Base-by-base conservation (phyloP, 768 basidiomycete species). In the Collybia sordida region DNA sequence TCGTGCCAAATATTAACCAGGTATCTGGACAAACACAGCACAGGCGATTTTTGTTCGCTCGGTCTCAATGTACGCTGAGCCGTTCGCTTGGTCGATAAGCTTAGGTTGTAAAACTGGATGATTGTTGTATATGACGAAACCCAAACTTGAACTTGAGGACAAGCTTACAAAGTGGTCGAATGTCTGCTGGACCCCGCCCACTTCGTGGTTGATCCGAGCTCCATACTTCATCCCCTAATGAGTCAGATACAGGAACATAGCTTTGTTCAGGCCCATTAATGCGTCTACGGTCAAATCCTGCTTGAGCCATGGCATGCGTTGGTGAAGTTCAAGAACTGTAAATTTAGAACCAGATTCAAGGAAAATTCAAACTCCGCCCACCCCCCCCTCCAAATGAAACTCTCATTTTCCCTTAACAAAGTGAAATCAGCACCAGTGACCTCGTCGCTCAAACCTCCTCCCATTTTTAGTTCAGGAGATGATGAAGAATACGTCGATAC, bases 21-120 rank as follows among this genome's bases (percentile, higher is more conserved):
- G 38, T 28, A 45, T 52, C 43, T 49, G 35, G 23, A 79, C 89
- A 61, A 59, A 98, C 95, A 98, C 91, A 36, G 97, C 93, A 64
- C 93, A 97, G 4, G 93, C 94, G 55, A 99, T 84, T 72, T 99
- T 99, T 0, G 91, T 90, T 48, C 80, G 80, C 49, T 90, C 88
- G 1, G 88, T 89, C 70, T 99, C 97, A 58, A 99, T 90, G 64
- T 98, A 99, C 9, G 93, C 94, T 15, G 94, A 97, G 1, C 97
- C 97, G 62, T 93, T 95, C 1, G 97, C 96, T 69, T 97, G 93
- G 53, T 72, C 88, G 47, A 97, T 93, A 12, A 98, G 72, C 7
- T 94, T 93, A 23, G 92, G 84, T 64, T 94, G 86, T 42, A 99
- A 71, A 68, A 91, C 95, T 99, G 47, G 19, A 55, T 48, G 52